Percentiles rank a stretch among this genome's conserved stretches.
These are phyloP conservation scores for Xylaria palmicola DNA, from an alignment of 495 filamentous ascomycete species.

Conservation along the genomic window DNA sequence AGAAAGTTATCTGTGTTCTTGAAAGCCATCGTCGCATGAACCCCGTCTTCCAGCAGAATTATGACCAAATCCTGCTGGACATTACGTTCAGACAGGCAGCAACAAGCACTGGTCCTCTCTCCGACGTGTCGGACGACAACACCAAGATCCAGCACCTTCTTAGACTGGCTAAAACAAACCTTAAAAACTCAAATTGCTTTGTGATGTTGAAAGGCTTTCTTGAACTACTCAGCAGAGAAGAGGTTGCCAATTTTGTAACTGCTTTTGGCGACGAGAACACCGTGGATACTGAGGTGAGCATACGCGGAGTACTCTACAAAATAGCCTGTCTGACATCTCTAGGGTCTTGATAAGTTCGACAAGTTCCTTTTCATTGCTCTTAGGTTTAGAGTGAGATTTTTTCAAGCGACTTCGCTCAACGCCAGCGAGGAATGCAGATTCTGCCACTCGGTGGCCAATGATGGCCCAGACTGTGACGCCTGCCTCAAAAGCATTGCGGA, in stretches of 20 bases:
- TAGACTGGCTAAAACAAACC: slow-evolving; percentile 34
- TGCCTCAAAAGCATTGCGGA: slow-evolving; percentile 36
- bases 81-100: background rate
- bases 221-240: slow-evolving; percentile 28
- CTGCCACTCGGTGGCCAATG: slow-evolving; percentile 18
- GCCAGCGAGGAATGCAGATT: slow-evolving; percentile 21
- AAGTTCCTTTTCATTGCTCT: slow-evolving; percentile 14
- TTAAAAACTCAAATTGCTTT: slow-evolving; percentile 33
- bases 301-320: background rate
- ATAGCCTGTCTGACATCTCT: background rate
- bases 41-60: background rate
- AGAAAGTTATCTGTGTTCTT: background rate
- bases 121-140: background rate
- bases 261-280: background rate
- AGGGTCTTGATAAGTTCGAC: background rate
- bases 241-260: slow-evolving; percentile 7
- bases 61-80: slow-evolving; percentile 6
- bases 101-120: background rate
- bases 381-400: slow-evolving; percentile 14
- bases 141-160: slow-evolving; percentile 21
- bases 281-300: background rate
- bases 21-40: background rate
- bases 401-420: slow-evolving; percentile 10
- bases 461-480: slow-evolving; percentile 23
- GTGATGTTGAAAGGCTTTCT: slow-evolving; percentile 36